Conservation (phyloP, 805 yeast genomes). For the Yarrowia sp. region DNA sequence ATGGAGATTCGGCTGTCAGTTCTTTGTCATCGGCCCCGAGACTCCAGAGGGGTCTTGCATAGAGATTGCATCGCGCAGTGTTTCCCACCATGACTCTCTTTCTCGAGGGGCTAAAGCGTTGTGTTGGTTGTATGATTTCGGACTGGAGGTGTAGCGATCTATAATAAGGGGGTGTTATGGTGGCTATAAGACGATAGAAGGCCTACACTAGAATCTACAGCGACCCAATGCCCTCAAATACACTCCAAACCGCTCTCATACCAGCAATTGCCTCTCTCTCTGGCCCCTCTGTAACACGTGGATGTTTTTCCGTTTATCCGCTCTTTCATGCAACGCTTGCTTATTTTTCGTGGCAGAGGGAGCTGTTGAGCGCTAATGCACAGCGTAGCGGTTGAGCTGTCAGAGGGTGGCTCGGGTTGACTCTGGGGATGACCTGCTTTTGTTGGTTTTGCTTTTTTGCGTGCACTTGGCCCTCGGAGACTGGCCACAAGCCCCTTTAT, state of each 20-base stretch:
- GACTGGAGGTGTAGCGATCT: no score
- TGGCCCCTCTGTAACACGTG: background rate
- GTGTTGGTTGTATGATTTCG: no score
- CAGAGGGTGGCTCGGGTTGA: background rate
- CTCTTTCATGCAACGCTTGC: slow-evolving; percentile 8
- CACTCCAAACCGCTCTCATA: no score
- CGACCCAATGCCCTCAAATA: no score
- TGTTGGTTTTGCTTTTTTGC: background rate
- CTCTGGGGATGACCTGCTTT: background rate
- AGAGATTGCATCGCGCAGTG: background rate
- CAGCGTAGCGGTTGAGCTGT: slow-evolving; percentile 17
- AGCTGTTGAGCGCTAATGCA: slow-evolving; percentile 22
- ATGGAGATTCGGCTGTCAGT: background rate
- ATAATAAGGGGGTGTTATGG: no score
- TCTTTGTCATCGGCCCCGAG: background rate
- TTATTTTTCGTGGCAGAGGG: slow-evolving; percentile 6
- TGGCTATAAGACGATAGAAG: no score
- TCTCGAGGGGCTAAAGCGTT: no score
- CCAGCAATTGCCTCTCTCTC: background rate
- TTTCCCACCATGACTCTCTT: slow-evolving; percentile 1
- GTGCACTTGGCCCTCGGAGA: no score
- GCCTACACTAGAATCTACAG: background rate
- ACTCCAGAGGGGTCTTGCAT: background rate
- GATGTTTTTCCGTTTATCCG: slow-evolving; percentile 25
- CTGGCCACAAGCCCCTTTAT: slow-evolving; percentile 3